These are phyloP conservation scores for Pyrus communis DNA, from an alignment of 306 rosid genomes.

Conservation along the genomic window DNA sequence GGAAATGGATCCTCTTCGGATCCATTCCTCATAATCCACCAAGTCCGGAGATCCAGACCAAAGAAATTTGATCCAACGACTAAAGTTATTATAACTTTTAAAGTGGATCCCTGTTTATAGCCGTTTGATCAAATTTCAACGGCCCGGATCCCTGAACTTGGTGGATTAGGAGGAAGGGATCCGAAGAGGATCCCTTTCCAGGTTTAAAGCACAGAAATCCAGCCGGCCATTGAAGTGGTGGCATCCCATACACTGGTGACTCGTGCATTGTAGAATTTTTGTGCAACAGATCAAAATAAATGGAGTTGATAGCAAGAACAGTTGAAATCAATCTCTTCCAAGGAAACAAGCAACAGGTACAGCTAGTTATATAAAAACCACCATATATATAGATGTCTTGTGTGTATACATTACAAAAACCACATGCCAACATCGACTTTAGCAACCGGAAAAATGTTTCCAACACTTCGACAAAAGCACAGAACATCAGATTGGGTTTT, in stretches of 20 bases:
- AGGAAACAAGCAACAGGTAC: neutral
- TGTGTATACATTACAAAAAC: neutral
- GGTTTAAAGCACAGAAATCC: too few species aligned
- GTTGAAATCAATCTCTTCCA: neutral
- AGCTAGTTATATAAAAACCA: neutral
- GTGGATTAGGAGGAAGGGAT: too few species aligned
- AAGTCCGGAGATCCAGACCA: too few species aligned
- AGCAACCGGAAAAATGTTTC: conserved; percentile 8
- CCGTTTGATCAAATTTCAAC: too few species aligned
- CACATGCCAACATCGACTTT: neutral
- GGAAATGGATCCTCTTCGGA: too few species aligned
- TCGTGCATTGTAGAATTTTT: neutral
- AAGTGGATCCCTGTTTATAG: too few species aligned
- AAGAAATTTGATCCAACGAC: too few species aligned
- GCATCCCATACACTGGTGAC: neutral
- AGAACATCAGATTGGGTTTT: conserved; percentile 1
- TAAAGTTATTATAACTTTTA: too few species aligned
- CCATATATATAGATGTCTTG: neutral
- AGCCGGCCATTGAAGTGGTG: too few species aligned
- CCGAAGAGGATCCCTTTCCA: too few species aligned
- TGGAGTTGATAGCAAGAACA: neutral
- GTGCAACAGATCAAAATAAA: neutral
- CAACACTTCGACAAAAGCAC: conserved; percentile 3
- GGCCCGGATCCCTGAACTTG: too few species aligned
- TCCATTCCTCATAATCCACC: too few species aligned